Evolutionary conservation across 148 eudicot species (phyloP), one percentile per base, ranked within the genome.

Genomic region (Linanthus parryae): DNA sequence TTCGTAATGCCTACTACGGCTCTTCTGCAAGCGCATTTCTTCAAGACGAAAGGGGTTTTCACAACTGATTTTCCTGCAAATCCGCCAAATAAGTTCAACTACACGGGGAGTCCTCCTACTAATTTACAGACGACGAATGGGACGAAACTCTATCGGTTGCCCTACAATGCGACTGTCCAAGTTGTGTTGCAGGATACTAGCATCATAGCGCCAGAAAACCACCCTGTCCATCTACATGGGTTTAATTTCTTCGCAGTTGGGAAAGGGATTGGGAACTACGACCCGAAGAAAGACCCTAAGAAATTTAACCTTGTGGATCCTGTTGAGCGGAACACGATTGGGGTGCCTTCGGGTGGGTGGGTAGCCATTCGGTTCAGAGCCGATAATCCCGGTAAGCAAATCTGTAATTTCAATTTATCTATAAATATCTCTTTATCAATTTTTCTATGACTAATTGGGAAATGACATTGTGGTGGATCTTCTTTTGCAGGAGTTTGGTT

Each of bases 331-430:
- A 76, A 76, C 63, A 76, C 81, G 0, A 64, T 76, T 29, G 81
- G 77, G 9, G 81, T 76, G 16, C 81, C 81, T 5, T 58, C 81
- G 18, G 81, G 81, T 28, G 81, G 81, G 50, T 76, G 81, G 81
- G 54, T 60, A 2, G 81, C 81, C 3, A 64, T 76, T 2, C 57
- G 81, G 49, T 76, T 76, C 60, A 40, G 48, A 9, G 77, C 81
- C 10, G 77, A 76, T 57, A 76, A 76, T 72, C 81, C 77, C 38
- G 81, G 77, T 76, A 64, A 59, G 22, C 6, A 18, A n/a, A 46
- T 27, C 10, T 27, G 10, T 16, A 7, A 1, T 7, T 0, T 23
- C 24, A 1, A 46, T 9, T 46, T n/a, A n/a, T n/a, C n/a, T 2
- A 34, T 21, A 17, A 8, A 26, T 13, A 24, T n/a, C 12, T n/a